Evolutionary conservation across 2,329 filamentous ascomycete species (phyloP), one percentile per base, ranked within the genome.

Genomic region (Pestalotiopsis sp.): DNA sequence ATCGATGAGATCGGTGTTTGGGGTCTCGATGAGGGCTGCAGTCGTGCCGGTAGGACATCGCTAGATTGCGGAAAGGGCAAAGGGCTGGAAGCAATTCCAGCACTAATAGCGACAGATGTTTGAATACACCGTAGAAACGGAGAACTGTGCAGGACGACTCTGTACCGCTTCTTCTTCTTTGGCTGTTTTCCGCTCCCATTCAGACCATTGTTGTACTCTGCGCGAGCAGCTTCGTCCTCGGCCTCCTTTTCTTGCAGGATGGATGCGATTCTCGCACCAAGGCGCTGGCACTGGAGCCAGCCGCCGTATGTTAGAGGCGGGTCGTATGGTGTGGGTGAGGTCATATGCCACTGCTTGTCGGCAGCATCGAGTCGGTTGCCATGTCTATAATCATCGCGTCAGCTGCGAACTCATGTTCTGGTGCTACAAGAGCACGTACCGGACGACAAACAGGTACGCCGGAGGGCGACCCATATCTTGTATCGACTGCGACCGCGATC

Each of bases 291-390:
- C 80, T 98, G 96, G 14, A 91, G 89, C 92, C 96, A 98, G 72
- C 96, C 96, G 73, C 93, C 93, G 78, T 98, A 98, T 2, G 95
- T 97, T 68, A 99, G 86, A 64, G 96, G 96, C 73, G 96, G 93
- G 73, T 99, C 95, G 84, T 98, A 99, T 2, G 96, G 96, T 5
- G 94, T 95, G 1, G 95, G 93, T 5, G 96, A 97, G 38, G 93
- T 92, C 67, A 97, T 87, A 80, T 98, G 94, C 96, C 96, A 99
- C 80, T 93, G 90, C 79, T 95, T 94, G 85, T 99, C 95, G 71
- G 95, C 94, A 68, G 94, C 94, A 80, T 99, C 96, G 68, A 99
- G 91, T 73, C 96, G 92, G 75, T 95, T 93, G 77, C 96, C 96
- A 81, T 99, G 96, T 81, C 96, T 91, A 69, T 3, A 23, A 58